Evolutionary conservation across 2,329 filamentous ascomycete genomes (phyloP).

Genomic region (Zymoseptoria crescenta): DNA sequence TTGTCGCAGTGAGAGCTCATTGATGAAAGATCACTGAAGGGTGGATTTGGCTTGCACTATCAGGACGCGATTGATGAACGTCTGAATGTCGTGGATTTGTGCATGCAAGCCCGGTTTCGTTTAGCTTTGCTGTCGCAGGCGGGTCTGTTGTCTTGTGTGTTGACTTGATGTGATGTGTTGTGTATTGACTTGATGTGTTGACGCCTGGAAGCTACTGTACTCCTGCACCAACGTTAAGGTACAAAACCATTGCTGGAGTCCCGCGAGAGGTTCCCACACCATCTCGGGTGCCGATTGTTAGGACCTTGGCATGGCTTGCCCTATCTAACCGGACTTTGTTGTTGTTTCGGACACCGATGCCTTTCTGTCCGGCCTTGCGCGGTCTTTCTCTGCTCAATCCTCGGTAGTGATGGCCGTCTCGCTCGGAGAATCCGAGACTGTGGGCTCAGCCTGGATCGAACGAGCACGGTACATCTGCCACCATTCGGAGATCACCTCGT

Average conservation of each 20-base stretch:
- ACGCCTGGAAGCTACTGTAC: neutral
- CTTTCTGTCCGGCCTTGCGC: neutral
- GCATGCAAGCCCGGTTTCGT: too few species aligned
- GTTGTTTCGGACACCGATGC: too few species aligned
- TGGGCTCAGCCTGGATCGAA: neutral
- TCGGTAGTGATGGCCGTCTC: neutral
- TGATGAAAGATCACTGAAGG: too few species aligned
- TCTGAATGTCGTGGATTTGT: too few species aligned
- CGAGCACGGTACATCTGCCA: neutral
- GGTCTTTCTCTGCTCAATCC: neutral
- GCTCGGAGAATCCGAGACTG: neutral
- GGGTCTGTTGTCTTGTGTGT: neutral
- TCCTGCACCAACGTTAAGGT: neutral
- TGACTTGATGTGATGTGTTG: neutral
- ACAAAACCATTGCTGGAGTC: neutral
- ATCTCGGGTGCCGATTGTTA: neutral
- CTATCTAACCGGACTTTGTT: too few species aligned
- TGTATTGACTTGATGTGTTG: neutral
- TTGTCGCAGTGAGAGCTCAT: too few species aligned
- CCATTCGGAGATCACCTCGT: neutral
- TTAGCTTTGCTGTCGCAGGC: too few species aligned
- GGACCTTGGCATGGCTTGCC: too few species aligned
- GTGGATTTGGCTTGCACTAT: too few species aligned
- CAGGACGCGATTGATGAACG: too few species aligned
- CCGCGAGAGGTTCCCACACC: neutral